These are phyloP conservation scores for Metschnikowia colocasiae DNA, from an alignment of 805 yeast species.

Conservation along the genomic window DNA sequence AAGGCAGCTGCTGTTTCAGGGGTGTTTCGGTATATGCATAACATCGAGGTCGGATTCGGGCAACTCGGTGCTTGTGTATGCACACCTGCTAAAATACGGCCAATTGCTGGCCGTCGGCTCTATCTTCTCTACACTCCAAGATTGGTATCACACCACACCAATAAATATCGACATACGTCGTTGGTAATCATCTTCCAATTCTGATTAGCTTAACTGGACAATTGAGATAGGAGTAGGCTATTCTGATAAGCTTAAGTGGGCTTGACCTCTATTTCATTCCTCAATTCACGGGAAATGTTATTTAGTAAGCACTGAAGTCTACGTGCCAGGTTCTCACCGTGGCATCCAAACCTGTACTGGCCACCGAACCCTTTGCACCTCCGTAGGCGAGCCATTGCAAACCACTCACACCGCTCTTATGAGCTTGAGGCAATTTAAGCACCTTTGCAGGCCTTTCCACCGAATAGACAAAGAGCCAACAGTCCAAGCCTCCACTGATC, in stretches of 20 bases:
- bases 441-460: conserved; percentile 76
- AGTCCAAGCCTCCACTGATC: conserved; percentile 80
- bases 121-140: neutral
- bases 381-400: conserved; percentile 63
- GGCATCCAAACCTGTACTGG: conserved; percentile 79
- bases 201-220: no score
- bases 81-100: neutral
- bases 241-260: no score
- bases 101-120: neutral
- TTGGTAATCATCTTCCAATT: no score
- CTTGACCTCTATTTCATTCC: neutral
- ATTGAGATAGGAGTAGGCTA: no score
- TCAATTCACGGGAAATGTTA: neutral
- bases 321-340: conserved; percentile 71
- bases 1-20: neutral
- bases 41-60: neutral
- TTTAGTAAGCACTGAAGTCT: conserved; percentile 19
- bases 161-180: no score
- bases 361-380: conserved; percentile 37
- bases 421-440: conserved; percentile 71
- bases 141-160: no score
- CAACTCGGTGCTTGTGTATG: neutral
- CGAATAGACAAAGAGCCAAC: conserved; percentile 74
- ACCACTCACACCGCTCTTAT: conserved; percentile 79
- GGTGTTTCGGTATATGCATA: neutral